Base-by-base conservation (phyloP, 257 asterid species). In the Cinchona pubescens region DNA sequence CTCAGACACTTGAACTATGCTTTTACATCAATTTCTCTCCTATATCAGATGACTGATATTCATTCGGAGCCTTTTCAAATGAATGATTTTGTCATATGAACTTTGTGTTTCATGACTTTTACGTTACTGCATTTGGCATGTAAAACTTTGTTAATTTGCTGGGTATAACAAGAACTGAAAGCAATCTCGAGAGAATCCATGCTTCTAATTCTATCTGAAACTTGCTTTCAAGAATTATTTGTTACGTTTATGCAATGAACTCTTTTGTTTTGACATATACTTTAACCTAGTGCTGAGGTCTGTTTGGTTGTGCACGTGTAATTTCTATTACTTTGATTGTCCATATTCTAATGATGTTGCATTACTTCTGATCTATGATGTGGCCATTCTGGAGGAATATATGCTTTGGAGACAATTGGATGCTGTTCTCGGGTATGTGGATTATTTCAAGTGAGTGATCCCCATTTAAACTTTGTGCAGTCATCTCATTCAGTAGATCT, bases 321-420 rank as follows among this genome's bases (percentile, higher is more conserved):
- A 59, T 72, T 72, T 25, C 42, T 77, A n/a, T 45, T 76, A 8
- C 37, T 60, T 43, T 23, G 40, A 32, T 43, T 29, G 53, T 73
- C 65, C 67, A 58, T 66, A 71, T 75, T 80, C 84, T 82, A 76
- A 82, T 85, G 71, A 73, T 63, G 74, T 84, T 81, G 82, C 73
- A 59, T 77, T 84, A 75, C 83, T 43, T 87, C 92, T 91, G 95
- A 86, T 88, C 92, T 88, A 79, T 87, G 90, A 81, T 84, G 81
- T 86, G 87, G 87, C 90, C 87, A 84, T 87, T 86, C 89, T 87
- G 91, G 95, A 85, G 97, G 90, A 85, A 62, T 82, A 63, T 74
- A 76, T 85, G 83, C 87, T 81, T 75, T 71, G 96, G 92, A 85
- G 91, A 77, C 83, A 80, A 78, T 77, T 79, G 83, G 88, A 77